Evolutionary conservation across 2,329 filamentous ascomycete genomes (phyloP).

Genomic region (Endocalyx cinctus): DNA sequence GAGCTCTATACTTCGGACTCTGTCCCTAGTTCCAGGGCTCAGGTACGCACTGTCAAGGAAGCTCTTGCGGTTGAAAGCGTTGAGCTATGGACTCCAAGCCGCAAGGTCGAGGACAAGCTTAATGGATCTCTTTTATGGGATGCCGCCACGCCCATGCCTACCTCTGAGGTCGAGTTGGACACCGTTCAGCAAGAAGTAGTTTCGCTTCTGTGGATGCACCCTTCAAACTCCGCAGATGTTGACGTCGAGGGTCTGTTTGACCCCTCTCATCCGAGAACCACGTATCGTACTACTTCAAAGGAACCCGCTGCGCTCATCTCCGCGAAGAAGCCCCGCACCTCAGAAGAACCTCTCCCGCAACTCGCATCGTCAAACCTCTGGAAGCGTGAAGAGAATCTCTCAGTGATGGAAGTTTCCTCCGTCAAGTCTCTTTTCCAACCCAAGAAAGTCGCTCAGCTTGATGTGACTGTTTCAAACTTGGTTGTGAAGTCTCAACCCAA

Average conservation of each 20-base stretch:
- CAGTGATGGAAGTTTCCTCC: background rate
- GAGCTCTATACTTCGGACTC: constrained; percentile 25
- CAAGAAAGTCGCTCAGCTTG: background rate
- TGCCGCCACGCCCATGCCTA: too few species aligned
- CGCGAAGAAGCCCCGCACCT: background rate
- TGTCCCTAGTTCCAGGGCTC: constrained; percentile 22
- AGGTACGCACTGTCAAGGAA: constrained; percentile 21
- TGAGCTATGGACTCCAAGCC: too few species aligned
- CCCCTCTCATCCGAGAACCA: background rate
- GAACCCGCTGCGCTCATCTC: constrained; percentile 4
- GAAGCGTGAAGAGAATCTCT: background rate
- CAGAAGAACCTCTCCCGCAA: background rate
- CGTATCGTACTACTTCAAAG: constrained; percentile 4
- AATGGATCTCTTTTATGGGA: too few species aligned
- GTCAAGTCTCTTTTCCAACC: background rate
- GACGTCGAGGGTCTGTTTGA: constrained; percentile 3
- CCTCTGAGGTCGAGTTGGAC: too few species aligned
- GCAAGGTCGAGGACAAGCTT: too few species aligned
- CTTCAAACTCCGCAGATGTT: too few species aligned
- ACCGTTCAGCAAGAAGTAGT: too few species aligned
- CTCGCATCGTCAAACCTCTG: background rate
- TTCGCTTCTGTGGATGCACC: too few species aligned
- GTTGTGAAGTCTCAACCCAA: constrained; percentile 4
- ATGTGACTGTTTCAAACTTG: too few species aligned
- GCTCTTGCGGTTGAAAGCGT: too few species aligned